Percentiles rank a stretch among this genome's conserved stretches.
phyloP scores from a whole-genome alignment of 352 stramenopile genomes.

The Blastocystis sp. region DNA sequence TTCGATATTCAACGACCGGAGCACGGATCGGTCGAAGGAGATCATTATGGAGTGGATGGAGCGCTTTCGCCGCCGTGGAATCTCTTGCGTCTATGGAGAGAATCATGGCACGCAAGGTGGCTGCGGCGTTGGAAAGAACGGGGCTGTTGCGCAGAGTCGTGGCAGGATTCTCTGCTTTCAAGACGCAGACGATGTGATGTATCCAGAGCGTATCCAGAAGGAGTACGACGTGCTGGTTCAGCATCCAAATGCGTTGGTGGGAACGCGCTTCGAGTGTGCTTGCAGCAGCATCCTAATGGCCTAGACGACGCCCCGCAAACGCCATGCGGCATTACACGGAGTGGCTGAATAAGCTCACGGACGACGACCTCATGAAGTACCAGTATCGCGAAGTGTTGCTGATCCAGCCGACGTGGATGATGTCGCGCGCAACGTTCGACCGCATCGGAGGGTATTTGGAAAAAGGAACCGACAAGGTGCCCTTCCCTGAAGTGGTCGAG shows the following conservation, averaged over 20 bases:
- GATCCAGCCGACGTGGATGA: slow-evolving; percentile 76
- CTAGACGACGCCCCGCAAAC: slow-evolving; percentile 74
- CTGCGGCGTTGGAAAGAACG: slow-evolving; percentile 74
- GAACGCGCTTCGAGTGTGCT: slow-evolving; percentile 71
- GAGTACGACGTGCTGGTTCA: slow-evolving; percentile 70
- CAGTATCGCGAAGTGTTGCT: slow-evolving; percentile 75
- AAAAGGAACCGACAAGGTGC: neutral
- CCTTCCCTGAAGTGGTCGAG: slow-evolving; percentile 53
- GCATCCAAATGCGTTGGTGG: slow-evolving; percentile 73
- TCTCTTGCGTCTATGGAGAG: slow-evolving; percentile 33
- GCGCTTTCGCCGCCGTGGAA: slow-evolving; percentile 29
- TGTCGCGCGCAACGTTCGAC: slow-evolving; percentile 70
- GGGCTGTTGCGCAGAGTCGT: slow-evolving; percentile 53
- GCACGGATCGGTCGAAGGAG: slow-evolving; percentile 70
- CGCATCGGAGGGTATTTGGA: slow-evolving; percentile 69
- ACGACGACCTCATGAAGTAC: slow-evolving; percentile 73
- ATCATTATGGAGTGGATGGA: slow-evolving; percentile 72
- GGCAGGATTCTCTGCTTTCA: slow-evolving; percentile 74
- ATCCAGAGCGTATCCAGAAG: slow-evolving; percentile 69
- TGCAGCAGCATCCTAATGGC: neutral
- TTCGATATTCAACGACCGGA: slow-evolving; percentile 74
- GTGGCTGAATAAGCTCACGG: slow-evolving; percentile 75
- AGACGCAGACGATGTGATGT: slow-evolving; percentile 76
- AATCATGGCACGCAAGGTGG: slow-evolving; percentile 50
- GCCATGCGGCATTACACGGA: slow-evolving; percentile 74